phyloP scores from a whole-genome alignment of 1,284 basidiomycete genomes.

The Spongiforma sp. region DNA sequence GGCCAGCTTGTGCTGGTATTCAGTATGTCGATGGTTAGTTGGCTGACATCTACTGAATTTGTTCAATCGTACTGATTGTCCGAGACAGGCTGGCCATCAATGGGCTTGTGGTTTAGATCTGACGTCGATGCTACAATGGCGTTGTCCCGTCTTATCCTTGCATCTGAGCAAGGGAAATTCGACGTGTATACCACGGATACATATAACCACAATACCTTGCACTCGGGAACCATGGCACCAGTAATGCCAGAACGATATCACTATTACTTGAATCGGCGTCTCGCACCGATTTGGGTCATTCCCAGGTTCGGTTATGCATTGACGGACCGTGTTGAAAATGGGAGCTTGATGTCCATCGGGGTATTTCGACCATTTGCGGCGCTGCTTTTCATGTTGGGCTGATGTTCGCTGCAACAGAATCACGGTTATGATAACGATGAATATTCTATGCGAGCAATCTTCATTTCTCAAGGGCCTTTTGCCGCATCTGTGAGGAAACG shows the following conservation, averaged over 20 bases:
- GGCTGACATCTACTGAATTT: conserved; percentile 7
- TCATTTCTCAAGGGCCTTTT: conserved; percentile 76
- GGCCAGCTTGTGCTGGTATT: conserved; percentile 27
- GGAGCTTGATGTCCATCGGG: conserved; percentile 67
- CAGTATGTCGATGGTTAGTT: conserved; percentile 26
- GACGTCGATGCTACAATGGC: conserved; percentile 58
- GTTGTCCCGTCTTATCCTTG: conserved; percentile 53
- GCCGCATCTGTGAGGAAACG: conserved; percentile 61
- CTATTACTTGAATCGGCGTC: conserved; percentile 70
- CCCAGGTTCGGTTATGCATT: conserved; percentile 79
- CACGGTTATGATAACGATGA: conserved; percentile 84
- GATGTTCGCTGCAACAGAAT: conserved; percentile 49
- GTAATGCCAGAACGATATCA: conserved; percentile 83
- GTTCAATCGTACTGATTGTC: not conserved
- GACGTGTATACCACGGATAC: conserved; percentile 77
- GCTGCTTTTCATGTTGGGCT: not conserved
- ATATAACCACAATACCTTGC: conserved; percentile 6
- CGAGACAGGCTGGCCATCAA: conserved; percentile 74
- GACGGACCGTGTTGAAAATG: conserved; percentile 65
- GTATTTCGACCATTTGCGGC: conserved; percentile 41
- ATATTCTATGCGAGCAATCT: conserved; percentile 83
- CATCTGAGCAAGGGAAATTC: conserved; percentile 59
- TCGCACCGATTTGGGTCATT: conserved; percentile 86
- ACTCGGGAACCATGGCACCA: not conserved
- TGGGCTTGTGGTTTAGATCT: conserved; percentile 77